Evolutionary conservation across 2,329 filamentous ascomycete genomes (phyloP).

Genomic region (Fusarium sp.): DNA sequence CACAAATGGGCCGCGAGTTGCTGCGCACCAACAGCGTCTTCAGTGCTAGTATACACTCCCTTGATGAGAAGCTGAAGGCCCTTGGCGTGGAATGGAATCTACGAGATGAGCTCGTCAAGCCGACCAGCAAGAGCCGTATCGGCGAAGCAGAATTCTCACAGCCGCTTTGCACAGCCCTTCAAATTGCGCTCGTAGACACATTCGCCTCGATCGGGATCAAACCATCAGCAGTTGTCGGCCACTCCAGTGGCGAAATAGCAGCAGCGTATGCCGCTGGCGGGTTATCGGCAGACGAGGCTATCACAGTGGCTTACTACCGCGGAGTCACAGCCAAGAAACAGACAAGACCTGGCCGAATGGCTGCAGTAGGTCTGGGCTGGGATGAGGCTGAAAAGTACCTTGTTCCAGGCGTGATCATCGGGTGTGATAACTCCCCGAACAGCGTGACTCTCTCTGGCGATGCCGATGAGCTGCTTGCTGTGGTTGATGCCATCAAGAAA

Average conservation of each 20-base stretch:
- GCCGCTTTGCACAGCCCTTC: conserved; percentile 53
- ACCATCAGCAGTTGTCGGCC: conserved; percentile 51
- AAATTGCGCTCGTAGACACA: conserved; percentile 49
- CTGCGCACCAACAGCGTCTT: no score
- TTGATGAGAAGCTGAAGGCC: no score
- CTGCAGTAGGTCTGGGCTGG: conserved; percentile 49
- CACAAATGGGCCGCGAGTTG: conserved; percentile 12
- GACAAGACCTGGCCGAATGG: conserved; percentile 48
- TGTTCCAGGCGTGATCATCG: conserved; percentile 42
- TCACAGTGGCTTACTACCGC: conserved; percentile 52
- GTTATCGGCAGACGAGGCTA: conserved; percentile 49
- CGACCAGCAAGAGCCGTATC: conserved; percentile 30
- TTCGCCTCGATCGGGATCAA: conserved; percentile 36
- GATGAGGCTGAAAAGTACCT: conserved; percentile 45
- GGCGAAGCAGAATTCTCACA: conserved; percentile 51
- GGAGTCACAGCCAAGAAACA: conserved; percentile 38
- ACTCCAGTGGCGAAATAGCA: conserved; percentile 56
- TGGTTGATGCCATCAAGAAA: neutral
- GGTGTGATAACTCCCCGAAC: conserved; percentile 50
- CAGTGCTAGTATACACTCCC: neutral
- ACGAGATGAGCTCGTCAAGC: neutral
- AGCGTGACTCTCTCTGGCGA: conserved; percentile 52
- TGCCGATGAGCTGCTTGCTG: conserved; percentile 2
- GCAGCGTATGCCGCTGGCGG: conserved; percentile 54
- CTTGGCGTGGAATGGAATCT: neutral